Base-by-base conservation (phyloP, 2,329 filamentous ascomycete genomes). In the Pseudogymnoascus pannorum region DNA sequence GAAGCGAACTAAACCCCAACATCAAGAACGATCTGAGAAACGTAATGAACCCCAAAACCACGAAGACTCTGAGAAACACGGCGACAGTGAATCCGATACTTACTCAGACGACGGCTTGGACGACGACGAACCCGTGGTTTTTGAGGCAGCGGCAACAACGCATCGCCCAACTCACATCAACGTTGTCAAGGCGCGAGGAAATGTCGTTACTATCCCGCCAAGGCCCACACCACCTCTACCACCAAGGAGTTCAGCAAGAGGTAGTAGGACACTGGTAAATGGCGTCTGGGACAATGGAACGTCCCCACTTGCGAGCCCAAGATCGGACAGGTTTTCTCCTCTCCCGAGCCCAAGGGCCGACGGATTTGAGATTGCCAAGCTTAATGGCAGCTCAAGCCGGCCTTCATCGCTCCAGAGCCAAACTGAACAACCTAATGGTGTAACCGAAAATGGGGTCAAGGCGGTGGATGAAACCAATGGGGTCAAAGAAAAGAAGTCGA, bases 161-260 rank as follows among this genome's bases (percentile, higher is more conserved):
- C 80, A 84, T 64, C 80, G 81, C 14, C 76, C 84, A 14, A 40
- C 33, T 12, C 36, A 35, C n/a, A 57, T 62, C 26, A 64, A 68
- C 54, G 65, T 66, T 6, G 67, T 72, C 35, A 72, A 70, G 24
- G 87, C 85, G 38, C 88, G 89, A 70, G 90, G 91, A 22, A 87
- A 88, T 58, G 78, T 97, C 58, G 90, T 97, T 26, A 92, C 85
- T 51, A 96, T 97, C 62, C 86, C 89, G 11, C 95, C 93, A 75
- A 83, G 91, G 35, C 84, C 91, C 1, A 92, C 92, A 1, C 86
- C 89, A 7, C 81, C 70, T 18, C 57, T 96, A 11, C 92, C 92
- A 1, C 81, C 84, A 2, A 81, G 92, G 57, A 96, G 89, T 70
- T 88, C 91, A 1, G 86, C 86, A 8, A 65, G 71, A 64, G 57